These are phyloP conservation scores for Diaporthe sp. DNA, from an alignment of 2,329 filamentous ascomycete species.

Conservation along the genomic window DNA sequence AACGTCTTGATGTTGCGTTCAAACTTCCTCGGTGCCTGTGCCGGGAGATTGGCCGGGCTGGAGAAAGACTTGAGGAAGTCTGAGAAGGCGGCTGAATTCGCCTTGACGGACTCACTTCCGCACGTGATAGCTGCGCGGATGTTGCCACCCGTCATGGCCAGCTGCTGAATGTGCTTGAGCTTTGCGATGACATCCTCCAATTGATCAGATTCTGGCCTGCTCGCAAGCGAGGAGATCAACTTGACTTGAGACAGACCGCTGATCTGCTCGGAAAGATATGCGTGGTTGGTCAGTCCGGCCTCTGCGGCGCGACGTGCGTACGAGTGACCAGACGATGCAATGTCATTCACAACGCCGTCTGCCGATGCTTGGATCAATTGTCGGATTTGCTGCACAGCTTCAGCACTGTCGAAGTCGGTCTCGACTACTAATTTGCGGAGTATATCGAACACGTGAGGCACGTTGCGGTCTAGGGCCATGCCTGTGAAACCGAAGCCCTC, in stretches of 20 bases:
- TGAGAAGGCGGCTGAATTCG: conserved; percentile 79
- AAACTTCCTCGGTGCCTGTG: conserved; percentile 49
- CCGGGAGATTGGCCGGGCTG: conserved; percentile 53
- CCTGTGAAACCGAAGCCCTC: conserved; percentile 90
- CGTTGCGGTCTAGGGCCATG: conserved; percentile 89
- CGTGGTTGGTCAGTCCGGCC: conserved; percentile 79
- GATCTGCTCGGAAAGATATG: conserved; percentile 85
- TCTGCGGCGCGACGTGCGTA: conserved; percentile 89
- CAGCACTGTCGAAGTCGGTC: conserved; percentile 88
- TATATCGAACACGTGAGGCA: conserved; percentile 91
- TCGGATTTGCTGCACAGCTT: conserved; percentile 84
- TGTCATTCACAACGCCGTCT: conserved; percentile 90
- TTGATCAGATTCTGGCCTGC: conserved; percentile 75
- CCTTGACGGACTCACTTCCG: conserved; percentile 76
- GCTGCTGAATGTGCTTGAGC: conserved; percentile 85
- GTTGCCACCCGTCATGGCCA: conserved; percentile 77
- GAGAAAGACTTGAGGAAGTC: conserved; percentile 78
- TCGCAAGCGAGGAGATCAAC: conserved; percentile 82
- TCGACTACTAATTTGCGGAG: conserved; percentile 84
- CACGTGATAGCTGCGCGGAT: conserved; percentile 90
- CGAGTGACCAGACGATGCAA: conserved; percentile 89
- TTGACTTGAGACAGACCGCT: conserved; percentile 91
- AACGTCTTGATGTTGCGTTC: conserved; percentile 78
- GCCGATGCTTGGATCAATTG: conserved; percentile 89
- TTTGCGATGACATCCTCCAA: conserved; percentile 83